phyloP scores from a whole-genome alignment of 208 protist species.

The Angomonas ambiguus region DNA sequence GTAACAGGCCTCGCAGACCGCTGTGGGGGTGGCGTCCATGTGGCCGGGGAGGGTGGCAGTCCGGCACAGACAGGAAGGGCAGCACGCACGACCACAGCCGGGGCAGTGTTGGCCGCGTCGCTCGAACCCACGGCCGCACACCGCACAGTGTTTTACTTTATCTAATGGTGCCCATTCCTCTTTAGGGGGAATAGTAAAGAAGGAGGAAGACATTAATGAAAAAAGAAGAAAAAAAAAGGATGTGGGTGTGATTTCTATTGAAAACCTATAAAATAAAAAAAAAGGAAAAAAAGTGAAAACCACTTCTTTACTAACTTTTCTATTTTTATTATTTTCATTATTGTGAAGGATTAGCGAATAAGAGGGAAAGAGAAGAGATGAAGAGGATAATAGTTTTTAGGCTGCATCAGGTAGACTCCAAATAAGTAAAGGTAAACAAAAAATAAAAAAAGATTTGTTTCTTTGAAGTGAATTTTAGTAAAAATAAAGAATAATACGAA shows the following conservation, averaged over 20 bases:
- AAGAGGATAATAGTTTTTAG: no score
- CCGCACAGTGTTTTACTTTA: conserved; percentile 23
- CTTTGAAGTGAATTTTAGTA: not conserved
- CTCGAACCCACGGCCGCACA: conserved; percentile 43
- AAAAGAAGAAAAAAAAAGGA: conserved; percentile 5
- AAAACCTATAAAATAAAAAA: conserved; percentile 3
- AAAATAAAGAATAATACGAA: not conserved
- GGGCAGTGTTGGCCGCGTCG: conserved; percentile 48
- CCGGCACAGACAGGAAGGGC: conserved; percentile 37
- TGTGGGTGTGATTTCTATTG: not conserved
- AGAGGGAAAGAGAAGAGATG: not conserved
- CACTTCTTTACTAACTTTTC: not conserved
- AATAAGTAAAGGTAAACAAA: no score
- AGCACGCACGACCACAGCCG: conserved; percentile 53
- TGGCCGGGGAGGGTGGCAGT: conserved; percentile 36
- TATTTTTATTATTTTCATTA: conserved; percentile 6
- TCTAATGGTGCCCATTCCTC: not conserved
- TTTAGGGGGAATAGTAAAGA: not conserved
- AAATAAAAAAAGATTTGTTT: not conserved
- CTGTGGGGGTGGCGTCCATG: conserved; percentile 26
- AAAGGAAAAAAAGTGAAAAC: conserved; percentile 2
- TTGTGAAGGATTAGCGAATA: not conserved
- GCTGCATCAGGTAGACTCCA: no score
- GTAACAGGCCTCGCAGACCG: conserved; percentile 48
- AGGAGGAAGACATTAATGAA: not conserved